Percentiles rank a stretch among this genome's conserved stretches.
These are phyloP conservation scores for Apostasia ramifera DNA, from an alignment of 106 monocot genomes.

Conservation along the genomic window DNA sequence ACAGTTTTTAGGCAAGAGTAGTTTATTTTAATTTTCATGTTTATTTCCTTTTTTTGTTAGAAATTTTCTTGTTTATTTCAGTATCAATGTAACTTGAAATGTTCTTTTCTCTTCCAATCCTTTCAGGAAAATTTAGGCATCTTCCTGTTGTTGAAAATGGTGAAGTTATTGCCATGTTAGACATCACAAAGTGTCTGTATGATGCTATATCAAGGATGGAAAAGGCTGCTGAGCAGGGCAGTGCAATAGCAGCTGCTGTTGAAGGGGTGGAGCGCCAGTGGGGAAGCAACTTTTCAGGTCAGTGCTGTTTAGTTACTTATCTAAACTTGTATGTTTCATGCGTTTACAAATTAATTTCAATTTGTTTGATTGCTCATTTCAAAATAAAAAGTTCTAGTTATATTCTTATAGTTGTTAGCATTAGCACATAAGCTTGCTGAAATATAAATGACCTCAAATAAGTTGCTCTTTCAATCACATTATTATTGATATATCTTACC, in stretches of 20 bases:
- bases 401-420: no score
- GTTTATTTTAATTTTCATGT: no score
- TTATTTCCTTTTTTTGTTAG: no score
- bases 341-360: not conserved
- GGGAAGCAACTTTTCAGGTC: slow-evolving; percentile 70
- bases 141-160: slow-evolving; percentile 97
- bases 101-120: not conserved
- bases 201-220: slow-evolving; percentile 99
- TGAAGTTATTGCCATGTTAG: slow-evolving; percentile 90
- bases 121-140: slow-evolving; percentile 90
- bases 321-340: not conserved
- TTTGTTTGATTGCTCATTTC: no score
- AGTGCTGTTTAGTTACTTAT: not conserved
- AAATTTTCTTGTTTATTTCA: no score
- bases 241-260: slow-evolving; percentile 85
- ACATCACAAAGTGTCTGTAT: slow-evolving; percentile 93
- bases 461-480: no score
- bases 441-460: no score
- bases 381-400: no score
- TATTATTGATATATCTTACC: no score
- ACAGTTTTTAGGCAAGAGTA: no score
- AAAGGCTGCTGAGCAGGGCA: slow-evolving; percentile 91
- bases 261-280: slow-evolving; percentile 86
- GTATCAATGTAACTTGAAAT: no score
- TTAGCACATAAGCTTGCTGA: no score